phyloP scores from a whole-genome alignment of 1,284 basidiomycete species.

The Cutaneotrichosporon arboriforme region DNA sequence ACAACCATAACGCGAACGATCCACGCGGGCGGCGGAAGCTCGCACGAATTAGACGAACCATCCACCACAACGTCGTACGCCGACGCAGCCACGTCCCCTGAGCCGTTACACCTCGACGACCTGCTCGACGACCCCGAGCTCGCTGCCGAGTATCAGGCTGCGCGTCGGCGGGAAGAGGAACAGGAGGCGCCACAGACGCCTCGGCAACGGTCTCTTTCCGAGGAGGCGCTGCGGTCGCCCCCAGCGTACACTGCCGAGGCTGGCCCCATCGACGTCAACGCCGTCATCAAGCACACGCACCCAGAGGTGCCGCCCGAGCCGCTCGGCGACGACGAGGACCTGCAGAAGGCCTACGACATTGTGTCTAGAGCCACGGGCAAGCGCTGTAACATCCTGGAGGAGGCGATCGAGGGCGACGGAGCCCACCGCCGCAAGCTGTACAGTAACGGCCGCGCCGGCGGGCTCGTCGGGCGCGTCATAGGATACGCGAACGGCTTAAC shows the following conservation, averaged over 20 bases:
- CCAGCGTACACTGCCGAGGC: constrained; percentile 38
- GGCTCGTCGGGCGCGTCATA: background rate
- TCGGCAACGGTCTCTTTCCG: too few relatives aligned
- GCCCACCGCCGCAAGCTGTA: background rate
- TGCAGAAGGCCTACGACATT: constrained; percentile 21
- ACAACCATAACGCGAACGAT: background rate
- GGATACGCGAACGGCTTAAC: background rate
- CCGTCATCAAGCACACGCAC: constrained; percentile 31
- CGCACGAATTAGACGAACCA: background rate
- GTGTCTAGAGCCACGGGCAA: constrained; percentile 27
- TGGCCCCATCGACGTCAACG: constrained; percentile 23
- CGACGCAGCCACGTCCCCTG: background rate
- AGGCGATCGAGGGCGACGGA: background rate
- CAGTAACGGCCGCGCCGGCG: background rate
- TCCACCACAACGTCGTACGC: constrained; percentile 1
- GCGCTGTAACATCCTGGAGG: constrained; percentile 33
- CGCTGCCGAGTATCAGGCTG: background rate
- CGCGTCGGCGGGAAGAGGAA: background rate
- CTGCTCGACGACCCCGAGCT: constrained; percentile 8
- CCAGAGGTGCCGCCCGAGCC: constrained; percentile 7
- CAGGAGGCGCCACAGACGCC: background rate
- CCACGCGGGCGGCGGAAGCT: background rate
- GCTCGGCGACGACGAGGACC: constrained; percentile 20
- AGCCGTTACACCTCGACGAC: background rate
- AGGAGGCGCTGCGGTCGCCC: constrained; percentile 12